These are phyloP conservation scores for Trichoderma sp. DNA, from an alignment of 2,329 filamentous ascomycete genomes.

Conservation along the genomic window DNA sequence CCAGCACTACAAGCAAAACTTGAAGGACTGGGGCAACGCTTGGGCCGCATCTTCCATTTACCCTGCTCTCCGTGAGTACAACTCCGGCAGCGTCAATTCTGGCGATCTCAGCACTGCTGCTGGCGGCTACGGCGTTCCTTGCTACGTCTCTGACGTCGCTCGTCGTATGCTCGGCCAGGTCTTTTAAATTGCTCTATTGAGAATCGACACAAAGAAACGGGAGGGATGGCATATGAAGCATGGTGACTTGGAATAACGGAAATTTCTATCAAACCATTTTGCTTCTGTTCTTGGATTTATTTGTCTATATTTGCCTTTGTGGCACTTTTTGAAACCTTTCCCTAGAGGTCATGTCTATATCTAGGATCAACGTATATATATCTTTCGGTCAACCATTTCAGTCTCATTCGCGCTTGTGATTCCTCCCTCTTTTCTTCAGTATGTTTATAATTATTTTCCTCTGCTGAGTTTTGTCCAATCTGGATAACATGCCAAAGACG, in stretches of 20 bases:
- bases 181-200: background rate
- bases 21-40: background rate
- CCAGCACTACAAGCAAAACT: slow-evolving; percentile 5
- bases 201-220: background rate
- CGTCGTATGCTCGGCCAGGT: slow-evolving; percentile 8
- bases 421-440: background rate
- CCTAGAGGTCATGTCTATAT: slow-evolving; percentile 11
- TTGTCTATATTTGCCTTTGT: slow-evolving; percentile 5
- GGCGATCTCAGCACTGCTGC: background rate
- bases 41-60: slow-evolving; percentile 3
- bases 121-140: slow-evolving; percentile 7
- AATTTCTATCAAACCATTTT: background rate
- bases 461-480: too few relatives aligned
- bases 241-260: background rate
- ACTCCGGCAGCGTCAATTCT: slow-evolving; percentile 6
- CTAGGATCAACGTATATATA: slow-evolving; percentile 3
- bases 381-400: background rate
- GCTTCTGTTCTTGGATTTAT: background rate
- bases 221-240: background rate
- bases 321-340: background rate
- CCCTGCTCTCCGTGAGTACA: slow-evolving; percentile 15
- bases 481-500: background rate
- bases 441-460: background rate
- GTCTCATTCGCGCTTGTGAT: background rate
- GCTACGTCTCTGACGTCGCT: slow-evolving; percentile 6